Evolutionary conservation across 2,329 filamentous ascomycete genomes (phyloP).

Genomic region (Lasiodiplodia theobromae): DNA sequence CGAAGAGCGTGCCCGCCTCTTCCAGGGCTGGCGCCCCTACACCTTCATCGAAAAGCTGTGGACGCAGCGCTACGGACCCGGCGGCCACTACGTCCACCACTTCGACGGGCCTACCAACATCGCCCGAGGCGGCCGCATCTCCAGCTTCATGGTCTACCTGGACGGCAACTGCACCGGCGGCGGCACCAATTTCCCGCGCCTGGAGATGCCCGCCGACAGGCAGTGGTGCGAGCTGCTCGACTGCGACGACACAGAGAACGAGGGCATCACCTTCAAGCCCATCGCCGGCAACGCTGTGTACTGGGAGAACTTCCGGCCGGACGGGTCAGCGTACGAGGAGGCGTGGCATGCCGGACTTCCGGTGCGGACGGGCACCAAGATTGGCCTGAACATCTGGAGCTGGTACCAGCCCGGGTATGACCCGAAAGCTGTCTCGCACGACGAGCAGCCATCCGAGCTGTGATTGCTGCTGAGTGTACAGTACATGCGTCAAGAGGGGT

Average conservation of each 20-base stretch:
- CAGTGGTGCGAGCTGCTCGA: conserved; percentile 67
- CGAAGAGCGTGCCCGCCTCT: conserved; percentile 63
- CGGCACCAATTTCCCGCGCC: conserved; percentile 66
- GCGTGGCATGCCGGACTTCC: conserved; percentile 68
- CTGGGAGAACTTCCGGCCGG: conserved; percentile 65
- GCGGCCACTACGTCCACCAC: conserved; percentile 66
- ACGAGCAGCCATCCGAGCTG: conserved; percentile 13
- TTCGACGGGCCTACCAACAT: conserved; percentile 53
- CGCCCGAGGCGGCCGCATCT: conserved; percentile 48
- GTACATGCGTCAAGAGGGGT: neutral
- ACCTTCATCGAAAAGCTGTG: conserved; percentile 68
- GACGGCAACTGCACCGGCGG: conserved; percentile 60
- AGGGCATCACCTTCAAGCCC: conserved; percentile 65
- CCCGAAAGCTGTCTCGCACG: conserved; percentile 10
- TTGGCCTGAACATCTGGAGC: conserved; percentile 71
- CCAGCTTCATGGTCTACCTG: conserved; percentile 69
- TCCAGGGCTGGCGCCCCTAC: conserved; percentile 67
- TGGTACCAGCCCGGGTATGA: conserved; percentile 58
- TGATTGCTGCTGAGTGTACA: neutral
- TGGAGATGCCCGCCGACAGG: conserved; percentile 52
- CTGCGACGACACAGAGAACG: conserved; percentile 50
- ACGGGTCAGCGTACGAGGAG: conserved; percentile 64
- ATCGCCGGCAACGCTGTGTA: conserved; percentile 66
- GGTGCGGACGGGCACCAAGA: conserved; percentile 62
- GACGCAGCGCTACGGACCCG: conserved; percentile 65